Evolutionary conservation across 75 land plant species (phyloP), one percentile per base, ranked within the genome.

Genomic region (Pinus tabuliformis): DNA sequence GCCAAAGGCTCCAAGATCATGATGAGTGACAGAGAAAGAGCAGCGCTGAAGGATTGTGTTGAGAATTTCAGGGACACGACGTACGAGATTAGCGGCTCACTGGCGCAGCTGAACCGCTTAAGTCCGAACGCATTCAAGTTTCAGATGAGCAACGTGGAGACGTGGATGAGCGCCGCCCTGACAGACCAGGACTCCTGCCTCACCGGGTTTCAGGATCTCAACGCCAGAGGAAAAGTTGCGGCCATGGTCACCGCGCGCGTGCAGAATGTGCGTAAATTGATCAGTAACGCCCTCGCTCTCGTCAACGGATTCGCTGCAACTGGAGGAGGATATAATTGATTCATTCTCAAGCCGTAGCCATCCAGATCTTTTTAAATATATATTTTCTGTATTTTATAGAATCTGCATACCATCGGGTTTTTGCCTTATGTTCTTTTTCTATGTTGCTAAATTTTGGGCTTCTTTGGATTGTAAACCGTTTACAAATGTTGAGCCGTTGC

Each of bases 21-120:
- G 33, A 33, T 33, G 33, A 33, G 4, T 28, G 82, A 74, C 0
- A 64, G 57, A 14, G 84, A 83, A 37, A 75, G 28, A 3, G 74
- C 30, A 0, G 88, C 88, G 39, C 61, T 86, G 63, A 56, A 54
- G 24, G 91, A 86, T 73, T 89, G 91, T 74, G 21, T 86, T 26
- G 81, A 78, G 57, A 76, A 39, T 49, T 2, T 86, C 60, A 70
- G 58, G 0, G 81, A 81, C 56, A 49, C 82, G 0, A 73, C 82
- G 1, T 81, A 83, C 45, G 73, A 79, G 80, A 81, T 86, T 11
- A 24, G 54, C 33, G 58, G 42, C 17, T 89, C 91, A 3, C 37
- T 89, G 33, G 33, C 33, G 33, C 1, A 33, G 33, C 33, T 33
- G 33, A 33, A 33, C 33, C 33, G 33, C 1, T 21, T 84, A 15